Evolutionary conservation across 228 moss, liverwort and hornwort genomes (phyloP).

Genomic region (Sphagnum magellanicum): DNA sequence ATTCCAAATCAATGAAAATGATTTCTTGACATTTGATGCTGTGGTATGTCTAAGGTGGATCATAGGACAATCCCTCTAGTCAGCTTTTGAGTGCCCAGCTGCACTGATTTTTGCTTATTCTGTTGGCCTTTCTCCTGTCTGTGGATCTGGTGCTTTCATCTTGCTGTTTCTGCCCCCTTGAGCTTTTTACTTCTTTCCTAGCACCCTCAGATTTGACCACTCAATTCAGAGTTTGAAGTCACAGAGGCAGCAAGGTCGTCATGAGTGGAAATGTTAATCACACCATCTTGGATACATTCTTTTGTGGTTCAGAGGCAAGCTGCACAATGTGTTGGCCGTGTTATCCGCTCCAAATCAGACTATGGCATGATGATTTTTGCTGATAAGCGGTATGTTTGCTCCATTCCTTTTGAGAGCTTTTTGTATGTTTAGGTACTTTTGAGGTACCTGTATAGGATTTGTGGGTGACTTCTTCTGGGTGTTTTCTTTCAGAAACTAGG

Average conservation of each 20-base stretch:
- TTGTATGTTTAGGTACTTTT: too few species aligned
- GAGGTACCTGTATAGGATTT: too few species aligned
- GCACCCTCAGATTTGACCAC: too few species aligned
- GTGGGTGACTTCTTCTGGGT: too few species aligned
- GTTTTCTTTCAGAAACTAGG: too few species aligned
- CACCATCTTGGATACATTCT: too few species aligned
- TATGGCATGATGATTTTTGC: constrained; percentile 99
- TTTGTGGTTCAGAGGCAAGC: constrained; percentile 70
- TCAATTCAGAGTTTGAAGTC: too few species aligned
- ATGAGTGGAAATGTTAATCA: too few species aligned
- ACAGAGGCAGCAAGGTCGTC: too few species aligned
- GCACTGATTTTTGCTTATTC: neutral
- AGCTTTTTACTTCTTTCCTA: neutral
- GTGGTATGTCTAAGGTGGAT: constrained; percentile 52
- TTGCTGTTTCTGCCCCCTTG: too few species aligned
- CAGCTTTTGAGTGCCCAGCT: neutral
- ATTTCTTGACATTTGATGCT: constrained; percentile 97
- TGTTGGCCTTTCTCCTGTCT: neutral
- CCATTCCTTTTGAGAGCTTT: neutral
- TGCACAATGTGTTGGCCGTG: constrained; percentile 99
- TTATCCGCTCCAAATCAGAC: constrained; percentile 97
- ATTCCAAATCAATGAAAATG: constrained; percentile 98
- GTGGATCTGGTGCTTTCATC: too few species aligned
- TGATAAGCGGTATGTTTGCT: constrained; percentile 66
- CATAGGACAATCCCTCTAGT: too few species aligned